Evolutionary conservation across 2,329 filamentous ascomycete species (phyloP), one percentile per base, ranked within the genome.

Genomic region (Mariannaea elegans): DNA sequence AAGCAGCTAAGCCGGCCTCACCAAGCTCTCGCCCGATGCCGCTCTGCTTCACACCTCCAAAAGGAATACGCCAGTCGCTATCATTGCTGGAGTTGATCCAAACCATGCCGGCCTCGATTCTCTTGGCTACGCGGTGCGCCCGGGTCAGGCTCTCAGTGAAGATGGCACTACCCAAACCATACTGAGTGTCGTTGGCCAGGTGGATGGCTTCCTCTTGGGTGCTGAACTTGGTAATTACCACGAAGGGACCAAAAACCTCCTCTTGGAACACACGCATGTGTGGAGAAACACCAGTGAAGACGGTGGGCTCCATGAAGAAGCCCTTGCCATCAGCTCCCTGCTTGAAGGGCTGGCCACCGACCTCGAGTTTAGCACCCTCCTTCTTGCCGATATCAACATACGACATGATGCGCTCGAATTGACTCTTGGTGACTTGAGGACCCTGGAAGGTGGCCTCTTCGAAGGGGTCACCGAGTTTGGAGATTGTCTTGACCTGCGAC

Each of bases 391-490:
- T 72, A 55, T 92, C 85, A 42, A 94, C 87, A 72, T 90, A 94
- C 1, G 81, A 82, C 24, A 93, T 79, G 2, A 94, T 84, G 36
- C 86, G 82, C 49, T 93, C 89, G 68, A 89, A 90, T 71, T 93
- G 90, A 7, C 80, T 75, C 72, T 89, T 89, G 5, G 88, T 90
- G 44, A 92, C 85, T 70, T 92, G 90, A 0, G 91, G 91, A 0
- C 91, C 91, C 71, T 93, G 90, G 78, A 89, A 90, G 1, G 90
- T 92, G 34, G 80, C 80, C 65, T 89, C 84, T 5, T 83, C 81
- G 73, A 92, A 93, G 0, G 89, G 90, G 69, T 92, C 86, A 54
- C 90, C 91, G 12, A 92, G 82, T 50, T 87, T 84, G 66, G 84
- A 88, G 31, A 85, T 84, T 18, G 81, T 78, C 61, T 83, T 81